A percentile compares a stretch with the other conserved stretches of the same genome.
These are phyloP conservation scores for Agarophyton chilense DNA, from an alignment of 23 red algal species.

Conservation along the genomic window DNA sequence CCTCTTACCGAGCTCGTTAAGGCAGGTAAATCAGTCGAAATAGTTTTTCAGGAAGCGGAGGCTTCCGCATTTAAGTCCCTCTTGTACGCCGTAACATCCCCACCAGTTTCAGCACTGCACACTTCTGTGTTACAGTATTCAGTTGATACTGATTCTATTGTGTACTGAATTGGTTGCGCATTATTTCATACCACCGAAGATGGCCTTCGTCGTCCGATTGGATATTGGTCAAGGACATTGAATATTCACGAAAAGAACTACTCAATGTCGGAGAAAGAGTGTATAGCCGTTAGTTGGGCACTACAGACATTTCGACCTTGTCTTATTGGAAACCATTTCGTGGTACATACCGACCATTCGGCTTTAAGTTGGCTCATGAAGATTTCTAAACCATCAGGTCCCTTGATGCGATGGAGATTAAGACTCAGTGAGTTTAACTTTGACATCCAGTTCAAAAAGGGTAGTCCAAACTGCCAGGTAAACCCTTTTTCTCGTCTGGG, in stretches of 20 bases:
- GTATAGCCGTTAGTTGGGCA: constrained; percentile 7
- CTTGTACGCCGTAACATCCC: not conserved
- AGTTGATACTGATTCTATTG: constrained; percentile 23
- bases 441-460: not conserved
- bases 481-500: too few species aligned
- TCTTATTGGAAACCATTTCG: not conserved
- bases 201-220: not conserved
- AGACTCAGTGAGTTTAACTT: not conserved
- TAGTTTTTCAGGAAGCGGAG: too few species aligned
- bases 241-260: constrained; percentile 21
- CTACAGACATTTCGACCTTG: not conserved
- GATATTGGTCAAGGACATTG: constrained; percentile 26
- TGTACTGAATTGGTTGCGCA: not conserved
- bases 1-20: not conserved
- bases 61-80: not conserved
- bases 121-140: not conserved
- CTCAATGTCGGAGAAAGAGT: constrained; percentile 19
- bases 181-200: constrained; percentile 9
- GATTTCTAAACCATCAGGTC: not conserved
- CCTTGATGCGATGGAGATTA: not conserved
- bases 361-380: not conserved
- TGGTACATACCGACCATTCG: not conserved
- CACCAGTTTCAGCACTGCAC: constrained; percentile 5
- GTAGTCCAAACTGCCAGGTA: not conserved
- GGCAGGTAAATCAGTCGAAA: not conserved